Base-by-base conservation (phyloP, 305 asterid species). In the Fraxinus ornus region DNA sequence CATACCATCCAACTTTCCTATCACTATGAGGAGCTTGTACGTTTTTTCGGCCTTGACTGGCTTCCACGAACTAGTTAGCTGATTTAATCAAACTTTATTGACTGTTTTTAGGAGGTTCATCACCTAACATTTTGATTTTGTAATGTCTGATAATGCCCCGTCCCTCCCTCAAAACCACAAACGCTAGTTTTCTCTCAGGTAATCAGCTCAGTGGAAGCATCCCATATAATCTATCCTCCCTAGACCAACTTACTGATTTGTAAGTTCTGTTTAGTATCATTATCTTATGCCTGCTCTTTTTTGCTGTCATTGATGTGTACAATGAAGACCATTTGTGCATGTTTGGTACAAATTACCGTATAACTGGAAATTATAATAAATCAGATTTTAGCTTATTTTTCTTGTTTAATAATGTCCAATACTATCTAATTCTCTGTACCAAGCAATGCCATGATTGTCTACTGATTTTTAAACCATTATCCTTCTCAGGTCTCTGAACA, bases 1-100 rank as follows among this genome's bases (percentile, higher is more conserved):
- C 80, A 87, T 96, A 78, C 98, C 99, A 3, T 76, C 92, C 73
- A 85, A 78, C 80, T 90, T 96, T 85, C 99, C 98, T 0, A 74
- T 79, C 82, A 93, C 98, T 77, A 85, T 94, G 41, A 88, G 87
- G 82, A 90, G 77, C 80, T 84, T 96, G 99, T 96, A 92, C 80
- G 98, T 85, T 86, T 89, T 66, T 22, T 82, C 24, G 52, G 79
- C 73, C 84, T 83, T 75, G 26, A 73, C 80, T 73, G 19, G 36
- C 75, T 86, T 84, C 72, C 36, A n/a, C 68, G 13, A 68, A 21
- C 24, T 15, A 32, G 71, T 21, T 35, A 77, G 12, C 52, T 79
- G 75, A 52, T 74, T 15, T 78, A 57, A 10, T 26, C 24, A 72
- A 19, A 10, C 82, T 33, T 22, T 64, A 12, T 75, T 81, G 77